Conservation (phyloP, 352 stramenopile species). For the Phytopythium cucurbitacearum region DNA sequence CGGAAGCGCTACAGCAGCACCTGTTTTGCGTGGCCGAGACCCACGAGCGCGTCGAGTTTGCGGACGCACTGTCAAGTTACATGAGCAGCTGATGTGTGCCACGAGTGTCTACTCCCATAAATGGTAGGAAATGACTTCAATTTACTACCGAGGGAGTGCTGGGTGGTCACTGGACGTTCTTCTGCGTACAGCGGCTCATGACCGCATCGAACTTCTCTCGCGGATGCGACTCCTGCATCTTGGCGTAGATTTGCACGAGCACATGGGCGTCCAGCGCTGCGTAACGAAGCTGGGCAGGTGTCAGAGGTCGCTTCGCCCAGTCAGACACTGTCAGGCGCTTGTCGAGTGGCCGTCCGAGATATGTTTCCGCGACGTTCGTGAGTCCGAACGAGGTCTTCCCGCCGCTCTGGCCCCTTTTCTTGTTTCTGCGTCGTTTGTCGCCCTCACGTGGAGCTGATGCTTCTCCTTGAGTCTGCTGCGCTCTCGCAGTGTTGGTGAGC, state of each 20-base stretch:
- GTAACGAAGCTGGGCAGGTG: slow-evolving; percentile 60
- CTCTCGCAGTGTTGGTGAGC: slow-evolving; percentile 1
- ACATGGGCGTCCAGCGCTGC: slow-evolving; percentile 69
- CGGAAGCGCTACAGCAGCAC: slow-evolving; percentile 63
- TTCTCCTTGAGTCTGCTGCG: neutral
- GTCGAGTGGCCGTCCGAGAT: slow-evolving; percentile 62
- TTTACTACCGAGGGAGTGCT: neutral
- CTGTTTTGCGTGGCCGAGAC: slow-evolving; percentile 43
- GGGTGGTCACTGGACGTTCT: slow-evolving; percentile 25
- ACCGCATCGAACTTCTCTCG: slow-evolving; percentile 21
- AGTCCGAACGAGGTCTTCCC: slow-evolving; percentile 32
- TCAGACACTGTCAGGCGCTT: slow-evolving; percentile 73
- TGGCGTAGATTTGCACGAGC: slow-evolving; percentile 51
- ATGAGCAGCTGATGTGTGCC: slow-evolving; percentile 38
- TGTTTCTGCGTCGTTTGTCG: slow-evolving; percentile 9
- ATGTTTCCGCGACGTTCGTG: slow-evolving; percentile 41
- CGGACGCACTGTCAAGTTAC: slow-evolving; percentile 63
- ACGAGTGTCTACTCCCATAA: neutral
- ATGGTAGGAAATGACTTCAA: no score
- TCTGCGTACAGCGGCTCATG: slow-evolving; percentile 34
- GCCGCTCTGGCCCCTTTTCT: slow-evolving; percentile 15
- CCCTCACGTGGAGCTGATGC: slow-evolving; percentile 6
- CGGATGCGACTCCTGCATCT: slow-evolving; percentile 40
- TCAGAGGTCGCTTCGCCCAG: slow-evolving; percentile 69
- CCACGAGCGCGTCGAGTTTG: slow-evolving; percentile 51